phyloP scores from a whole-genome alignment of 495 filamentous ascomycete genomes.

The Entonaema liquescens region DNA sequence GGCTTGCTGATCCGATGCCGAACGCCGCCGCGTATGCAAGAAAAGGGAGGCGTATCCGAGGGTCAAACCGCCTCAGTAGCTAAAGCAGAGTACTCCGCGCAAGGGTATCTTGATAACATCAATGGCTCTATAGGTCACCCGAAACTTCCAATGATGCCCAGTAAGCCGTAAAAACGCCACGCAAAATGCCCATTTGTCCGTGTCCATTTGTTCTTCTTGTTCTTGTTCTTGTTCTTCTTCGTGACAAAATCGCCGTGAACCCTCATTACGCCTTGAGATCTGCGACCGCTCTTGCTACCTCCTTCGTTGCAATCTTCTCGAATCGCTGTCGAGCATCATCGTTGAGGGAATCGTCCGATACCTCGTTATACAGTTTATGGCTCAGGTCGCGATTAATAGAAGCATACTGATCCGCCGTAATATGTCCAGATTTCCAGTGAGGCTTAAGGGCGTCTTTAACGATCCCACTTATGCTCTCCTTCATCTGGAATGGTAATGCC shows the following conservation, averaged over 20 bases:
- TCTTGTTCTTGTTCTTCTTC: conserved; percentile 16
- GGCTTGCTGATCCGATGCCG: conserved; percentile 19
- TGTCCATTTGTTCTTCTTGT: conserved; percentile 26
- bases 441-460: conserved; percentile 80
- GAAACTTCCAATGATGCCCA: conserved; percentile 38
- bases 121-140: conserved; percentile 40
- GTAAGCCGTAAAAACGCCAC: conserved; percentile 39
- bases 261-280: conserved; percentile 51
- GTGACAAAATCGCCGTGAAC: conserved; percentile 5
- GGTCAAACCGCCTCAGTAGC: conserved; percentile 4
- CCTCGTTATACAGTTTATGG: conserved; percentile 82
- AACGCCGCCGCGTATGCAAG: conserved; percentile 38
- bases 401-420: conserved; percentile 85
- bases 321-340: conserved; percentile 67
- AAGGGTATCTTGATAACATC: conserved; percentile 41
- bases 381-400: conserved; percentile 87
- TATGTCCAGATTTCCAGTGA: conserved; percentile 71
- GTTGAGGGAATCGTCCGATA: conserved; percentile 64
- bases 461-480: conserved; percentile 82
- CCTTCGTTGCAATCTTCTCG: conserved; percentile 73
- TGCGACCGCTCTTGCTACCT: conserved; percentile 74
- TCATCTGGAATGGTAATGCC: conserved; percentile 72
- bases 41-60: conserved; percentile 3
- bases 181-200: conserved; percentile 31
- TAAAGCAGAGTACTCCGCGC: conserved; percentile 34